phyloP scores from a whole-genome alignment of 2,329 filamentous ascomycete species.

The Mollisia scopiformis region DNA sequence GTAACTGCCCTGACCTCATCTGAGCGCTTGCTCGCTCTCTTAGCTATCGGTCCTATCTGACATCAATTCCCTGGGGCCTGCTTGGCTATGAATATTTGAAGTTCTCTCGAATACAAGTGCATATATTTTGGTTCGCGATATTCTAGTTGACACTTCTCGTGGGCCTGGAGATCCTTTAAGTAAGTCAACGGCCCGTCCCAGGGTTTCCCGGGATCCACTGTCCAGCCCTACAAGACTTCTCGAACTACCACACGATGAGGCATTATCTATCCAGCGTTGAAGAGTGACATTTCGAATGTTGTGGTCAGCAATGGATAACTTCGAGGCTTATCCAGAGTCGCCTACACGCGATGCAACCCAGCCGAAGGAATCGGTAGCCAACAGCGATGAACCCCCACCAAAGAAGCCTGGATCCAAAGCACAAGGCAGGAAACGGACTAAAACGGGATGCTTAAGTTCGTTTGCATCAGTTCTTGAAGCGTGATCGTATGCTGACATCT shows the following conservation, averaged over 20 bases:
- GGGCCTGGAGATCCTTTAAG: background rate
- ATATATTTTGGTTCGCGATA: background rate
- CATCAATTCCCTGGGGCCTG: too few relatives aligned
- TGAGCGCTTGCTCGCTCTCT: too few relatives aligned
- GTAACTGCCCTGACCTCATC: too few relatives aligned
- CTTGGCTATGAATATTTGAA: too few relatives aligned
- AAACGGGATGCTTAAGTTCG: slow-evolving; percentile 90
- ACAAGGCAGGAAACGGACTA: slow-evolving; percentile 42
- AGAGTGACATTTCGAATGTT: background rate
- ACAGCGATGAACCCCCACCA: slow-evolving; percentile 14
- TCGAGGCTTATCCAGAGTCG: background rate
- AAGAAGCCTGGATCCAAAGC: slow-evolving; percentile 33
- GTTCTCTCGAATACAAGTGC: too few relatives aligned
- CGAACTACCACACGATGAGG: background rate
- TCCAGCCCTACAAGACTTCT: background rate
- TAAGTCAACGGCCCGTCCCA: background rate
- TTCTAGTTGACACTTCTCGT: background rate
- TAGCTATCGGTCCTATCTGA: too few relatives aligned
- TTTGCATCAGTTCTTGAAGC: slow-evolving; percentile 22
- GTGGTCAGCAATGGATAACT: background rate
- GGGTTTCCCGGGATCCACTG: background rate
- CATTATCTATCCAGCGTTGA: background rate
- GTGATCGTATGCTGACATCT: background rate
- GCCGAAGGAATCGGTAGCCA: background rate
- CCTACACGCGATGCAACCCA: background rate